Percentiles rank a stretch among this genome's conserved stretches.
These are phyloP conservation scores for Leucoagaricus sp. DNA, from an alignment of 1,284 basidiomycete species.

Conservation along the genomic window DNA sequence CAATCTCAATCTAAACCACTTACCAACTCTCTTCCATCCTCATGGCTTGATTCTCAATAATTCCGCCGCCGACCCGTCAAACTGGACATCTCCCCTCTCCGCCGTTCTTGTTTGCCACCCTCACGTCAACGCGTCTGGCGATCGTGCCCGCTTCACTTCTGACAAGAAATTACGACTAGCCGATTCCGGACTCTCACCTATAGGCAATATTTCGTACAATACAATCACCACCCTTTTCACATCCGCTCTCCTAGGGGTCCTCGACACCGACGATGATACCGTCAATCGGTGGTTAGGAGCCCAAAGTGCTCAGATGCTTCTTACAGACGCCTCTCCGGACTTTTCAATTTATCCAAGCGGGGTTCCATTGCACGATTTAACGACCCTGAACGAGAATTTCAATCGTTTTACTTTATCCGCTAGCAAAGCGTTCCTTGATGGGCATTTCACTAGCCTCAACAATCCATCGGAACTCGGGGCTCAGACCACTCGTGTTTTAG, in stretches of 20 bases:
- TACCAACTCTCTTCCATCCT: not conserved
- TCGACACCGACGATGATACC: not conserved
- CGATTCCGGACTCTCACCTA: not conserved
- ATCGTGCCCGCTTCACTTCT: not conserved
- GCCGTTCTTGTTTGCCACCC: not conserved
- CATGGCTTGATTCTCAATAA: not conserved
- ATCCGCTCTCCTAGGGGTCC: not conserved
- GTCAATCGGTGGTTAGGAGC: not conserved
- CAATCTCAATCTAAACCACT: not conserved
- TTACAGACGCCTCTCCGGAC: not conserved
- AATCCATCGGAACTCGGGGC: not conserved
- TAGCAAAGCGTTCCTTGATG: conserved; percentile 5
- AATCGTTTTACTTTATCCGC: not conserved
- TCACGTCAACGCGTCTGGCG: not conserved
- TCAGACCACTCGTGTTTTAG: not conserved
- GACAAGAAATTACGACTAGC: not conserved
- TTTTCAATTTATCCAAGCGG: not conserved
- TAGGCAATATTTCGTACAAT: not conserved
- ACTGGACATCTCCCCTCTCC: not conserved
- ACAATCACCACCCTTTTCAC: not conserved
- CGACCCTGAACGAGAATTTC: not conserved
- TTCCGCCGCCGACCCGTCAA: not conserved
- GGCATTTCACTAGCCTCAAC: not conserved
- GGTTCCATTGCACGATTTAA: not conserved
- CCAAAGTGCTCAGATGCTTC: not conserved